phyloP scores from a whole-genome alignment of 495 filamentous ascomycete genomes.

The Extremus antarcticus region DNA sequence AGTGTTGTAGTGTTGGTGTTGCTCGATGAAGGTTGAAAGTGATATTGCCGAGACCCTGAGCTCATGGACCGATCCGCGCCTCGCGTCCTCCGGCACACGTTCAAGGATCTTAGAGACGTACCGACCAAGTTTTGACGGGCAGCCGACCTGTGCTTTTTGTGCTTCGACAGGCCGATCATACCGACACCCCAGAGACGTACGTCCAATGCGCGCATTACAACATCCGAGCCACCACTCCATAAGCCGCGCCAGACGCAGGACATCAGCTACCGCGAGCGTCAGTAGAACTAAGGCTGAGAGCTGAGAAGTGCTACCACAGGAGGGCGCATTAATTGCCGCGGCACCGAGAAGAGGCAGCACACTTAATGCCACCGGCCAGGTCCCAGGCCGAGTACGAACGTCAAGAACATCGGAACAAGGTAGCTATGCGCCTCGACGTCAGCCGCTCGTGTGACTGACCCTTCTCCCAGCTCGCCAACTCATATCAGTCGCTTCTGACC shows the following conservation, averaged over 20 bases:
- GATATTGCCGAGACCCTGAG: background rate
- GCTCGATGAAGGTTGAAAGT: background rate
- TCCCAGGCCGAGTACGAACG: constrained; percentile 4
- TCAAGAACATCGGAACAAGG: constrained; percentile 5
- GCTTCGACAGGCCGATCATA: background rate
- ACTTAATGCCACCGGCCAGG: constrained; percentile 5
- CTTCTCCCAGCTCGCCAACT: constrained; percentile 71
- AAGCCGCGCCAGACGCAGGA: background rate
- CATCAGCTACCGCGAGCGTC: background rate
- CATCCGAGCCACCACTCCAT: background rate
- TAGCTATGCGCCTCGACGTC: background rate
- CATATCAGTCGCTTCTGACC: constrained; percentile 89
- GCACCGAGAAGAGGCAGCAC: background rate
- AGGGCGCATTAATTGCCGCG: background rate
- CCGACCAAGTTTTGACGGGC: background rate
- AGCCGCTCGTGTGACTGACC: constrained; percentile 15
- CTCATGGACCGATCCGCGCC: background rate
- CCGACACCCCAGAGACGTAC: background rate
- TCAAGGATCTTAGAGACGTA: background rate
- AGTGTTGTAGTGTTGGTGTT: too few relatives aligned
- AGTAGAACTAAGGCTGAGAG: background rate
- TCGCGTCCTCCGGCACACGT: background rate
- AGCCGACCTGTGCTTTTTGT: background rate
- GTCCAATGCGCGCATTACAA: background rate
- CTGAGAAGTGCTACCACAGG: background rate